Conservation (phyloP, 306 rosid genomes). For the Parietaria judaica region DNA sequence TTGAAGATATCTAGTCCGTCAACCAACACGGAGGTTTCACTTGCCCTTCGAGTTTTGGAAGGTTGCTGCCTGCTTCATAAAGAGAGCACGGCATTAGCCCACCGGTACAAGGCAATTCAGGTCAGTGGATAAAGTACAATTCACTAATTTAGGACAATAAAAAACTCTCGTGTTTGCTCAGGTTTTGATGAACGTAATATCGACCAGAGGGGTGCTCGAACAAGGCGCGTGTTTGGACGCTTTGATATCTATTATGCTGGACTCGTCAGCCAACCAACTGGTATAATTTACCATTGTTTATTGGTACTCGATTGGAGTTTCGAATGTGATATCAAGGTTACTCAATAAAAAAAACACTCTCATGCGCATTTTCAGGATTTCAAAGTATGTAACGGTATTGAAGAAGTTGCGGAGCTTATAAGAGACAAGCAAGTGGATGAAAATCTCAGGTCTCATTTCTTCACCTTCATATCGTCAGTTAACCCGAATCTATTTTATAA, state of each 20-base stretch:
- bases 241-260: slow-evolving; percentile 77
- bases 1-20: slow-evolving; percentile 65
- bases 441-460: slow-evolving; percentile 60
- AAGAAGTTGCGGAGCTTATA: slow-evolving; percentile 81
- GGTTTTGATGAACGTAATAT: slow-evolving; percentile 79
- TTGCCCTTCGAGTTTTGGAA: slow-evolving; percentile 28
- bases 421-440: slow-evolving; percentile 83
- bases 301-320: background rate
- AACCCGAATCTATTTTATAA: no score
- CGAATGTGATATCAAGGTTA: no score
- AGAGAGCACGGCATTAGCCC: slow-evolving; percentile 20
- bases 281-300: slow-evolving; percentile 25
- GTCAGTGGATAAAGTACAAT: slow-evolving; percentile 25
- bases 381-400: slow-evolving; percentile 63
- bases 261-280: slow-evolving; percentile 82
- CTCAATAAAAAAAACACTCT: background rate
- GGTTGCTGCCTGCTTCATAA: slow-evolving; percentile 29
- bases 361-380: slow-evolving; percentile 50
- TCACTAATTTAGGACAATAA: background rate
- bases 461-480: background rate
- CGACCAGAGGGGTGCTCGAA: slow-evolving; percentile 68
- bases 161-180: slow-evolving; percentile 17
- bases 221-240: slow-evolving; percentile 94
- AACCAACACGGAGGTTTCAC: slow-evolving; percentile 31
- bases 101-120: slow-evolving; percentile 32